Percentiles rank a stretch among this genome's conserved stretches.
Evolutionary conservation across 345 rosid species (phyloP).

Genomic region (Eucalyptus marginata): DNA sequence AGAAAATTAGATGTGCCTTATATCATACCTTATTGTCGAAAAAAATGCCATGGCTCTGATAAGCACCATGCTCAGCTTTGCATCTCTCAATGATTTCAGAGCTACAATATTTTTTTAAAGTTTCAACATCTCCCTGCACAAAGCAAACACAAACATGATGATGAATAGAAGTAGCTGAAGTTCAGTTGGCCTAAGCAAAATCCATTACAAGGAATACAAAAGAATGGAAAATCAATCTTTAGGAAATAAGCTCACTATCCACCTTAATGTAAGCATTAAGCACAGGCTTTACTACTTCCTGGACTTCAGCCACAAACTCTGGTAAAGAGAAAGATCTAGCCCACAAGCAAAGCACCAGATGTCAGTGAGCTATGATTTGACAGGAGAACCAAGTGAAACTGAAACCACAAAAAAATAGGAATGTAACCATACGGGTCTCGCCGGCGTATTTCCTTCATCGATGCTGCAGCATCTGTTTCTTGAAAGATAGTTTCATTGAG

Average conservation of each 20-base stretch:
- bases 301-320: slow-evolving; percentile 80
- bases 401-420: neutral
- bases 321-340: slow-evolving; percentile 81
- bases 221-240: neutral
- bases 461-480: slow-evolving; percentile 87
- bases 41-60: slow-evolving; percentile 51
- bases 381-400: neutral
- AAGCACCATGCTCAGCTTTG: slow-evolving; percentile 65
- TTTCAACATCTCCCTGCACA: slow-evolving; percentile 58
- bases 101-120: slow-evolving; percentile 75
- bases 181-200: neutral
- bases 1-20: neutral
- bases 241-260: neutral
- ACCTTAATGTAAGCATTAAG: slow-evolving; percentile 80
- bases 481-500: slow-evolving; percentile 62
- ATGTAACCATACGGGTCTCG: slow-evolving; percentile 74
- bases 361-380: neutral
- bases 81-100: slow-evolving; percentile 70
- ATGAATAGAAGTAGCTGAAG: neutral
- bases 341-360: neutral
- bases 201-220: neutral
- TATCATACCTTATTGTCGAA: slow-evolving; percentile 68
- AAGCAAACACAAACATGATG: neutral
- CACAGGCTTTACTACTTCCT: slow-evolving; percentile 77
- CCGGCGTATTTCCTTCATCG: slow-evolving; percentile 71